A percentile compares a stretch with the other conserved stretches of the same genome.
These are phyloP conservation scores for Megacollybia platyphylla DNA, from an alignment of 1,284 basidiomycete species.

Conservation along the genomic window DNA sequence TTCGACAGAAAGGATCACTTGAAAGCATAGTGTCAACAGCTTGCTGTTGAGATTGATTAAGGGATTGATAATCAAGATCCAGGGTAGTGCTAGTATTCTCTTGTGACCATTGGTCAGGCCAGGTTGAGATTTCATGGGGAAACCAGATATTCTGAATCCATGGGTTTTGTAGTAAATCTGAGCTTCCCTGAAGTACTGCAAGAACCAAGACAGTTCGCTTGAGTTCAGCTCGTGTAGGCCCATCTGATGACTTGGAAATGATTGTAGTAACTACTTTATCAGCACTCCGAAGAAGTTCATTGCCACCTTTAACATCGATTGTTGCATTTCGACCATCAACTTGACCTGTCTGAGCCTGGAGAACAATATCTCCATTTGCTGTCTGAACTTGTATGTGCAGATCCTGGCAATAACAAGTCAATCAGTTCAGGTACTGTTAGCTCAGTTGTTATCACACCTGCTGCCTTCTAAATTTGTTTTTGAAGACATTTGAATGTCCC, in stretches of 20 bases:
- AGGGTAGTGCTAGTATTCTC: conserved; percentile 5
- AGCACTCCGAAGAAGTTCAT: conserved; percentile 4
- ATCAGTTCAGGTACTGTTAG: neutral
- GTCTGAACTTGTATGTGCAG: neutral
- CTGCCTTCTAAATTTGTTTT: neutral
- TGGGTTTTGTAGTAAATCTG: conserved; percentile 29
- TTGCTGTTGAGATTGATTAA: conserved; percentile 42
- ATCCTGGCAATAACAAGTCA: neutral
- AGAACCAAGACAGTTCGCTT: conserved; percentile 30
- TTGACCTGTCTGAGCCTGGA: neutral
- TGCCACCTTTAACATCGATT: neutral
- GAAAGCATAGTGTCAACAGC: conserved; percentile 44
- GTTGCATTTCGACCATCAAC: neutral
- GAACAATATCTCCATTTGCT: neutral
- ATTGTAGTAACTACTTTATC: conserved; percentile 18
- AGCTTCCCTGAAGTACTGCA: conserved; percentile 33
- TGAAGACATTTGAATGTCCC: neutral
- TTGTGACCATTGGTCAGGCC: conserved; percentile 27
- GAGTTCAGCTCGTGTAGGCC: conserved; percentile 38
- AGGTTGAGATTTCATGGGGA: conserved; percentile 17
- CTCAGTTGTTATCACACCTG: too few species aligned
- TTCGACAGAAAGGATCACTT: conserved; percentile 17
- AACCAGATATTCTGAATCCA: conserved; percentile 49
- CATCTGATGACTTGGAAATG: conserved; percentile 34
- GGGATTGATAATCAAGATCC: conserved; percentile 11